Conservation (phyloP, 768 basidiomycete genomes). For the Clitopilus hobsonii region DNA sequence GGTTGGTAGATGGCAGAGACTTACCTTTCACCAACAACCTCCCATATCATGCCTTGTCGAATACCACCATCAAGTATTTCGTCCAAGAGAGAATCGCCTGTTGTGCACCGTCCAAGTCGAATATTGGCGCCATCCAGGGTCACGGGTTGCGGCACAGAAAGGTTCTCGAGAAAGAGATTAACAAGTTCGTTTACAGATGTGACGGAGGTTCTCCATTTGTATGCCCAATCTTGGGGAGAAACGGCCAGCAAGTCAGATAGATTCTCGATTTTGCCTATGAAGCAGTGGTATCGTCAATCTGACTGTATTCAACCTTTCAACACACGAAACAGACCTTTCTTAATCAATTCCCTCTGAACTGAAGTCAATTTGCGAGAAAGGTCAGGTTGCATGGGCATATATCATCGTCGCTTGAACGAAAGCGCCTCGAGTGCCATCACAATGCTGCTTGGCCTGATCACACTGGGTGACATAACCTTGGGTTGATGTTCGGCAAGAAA, state of each 20-base stretch:
- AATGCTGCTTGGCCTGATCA: too few relatives aligned
- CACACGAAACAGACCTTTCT: slow-evolving; percentile 22
- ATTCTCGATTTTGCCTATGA: slow-evolving; percentile 33
- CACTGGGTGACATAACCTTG: too few relatives aligned
- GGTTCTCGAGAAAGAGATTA: slow-evolving; percentile 35
- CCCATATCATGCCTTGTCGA: slow-evolving; percentile 77
- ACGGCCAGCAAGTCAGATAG: slow-evolving; percentile 40
- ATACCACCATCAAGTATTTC: slow-evolving; percentile 74
- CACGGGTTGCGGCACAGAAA: slow-evolving; percentile 24
- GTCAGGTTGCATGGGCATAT: slow-evolving; percentile 2
- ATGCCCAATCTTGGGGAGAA: slow-evolving; percentile 46
- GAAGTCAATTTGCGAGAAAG: slow-evolving; percentile 3
- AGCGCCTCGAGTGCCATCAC: neutral
- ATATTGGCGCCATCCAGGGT: slow-evolving; percentile 33
- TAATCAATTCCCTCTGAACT: slow-evolving; percentile 13
- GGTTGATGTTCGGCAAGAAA: too few relatives aligned
- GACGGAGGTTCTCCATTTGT: slow-evolving; percentile 47
- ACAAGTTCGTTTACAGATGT: slow-evolving; percentile 48
- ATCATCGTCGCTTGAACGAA: neutral
- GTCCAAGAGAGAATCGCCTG: slow-evolving; percentile 73
- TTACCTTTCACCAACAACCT: slow-evolving; percentile 87
- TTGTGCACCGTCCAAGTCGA: slow-evolving; percentile 42
- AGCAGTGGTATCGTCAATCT: too few relatives aligned
- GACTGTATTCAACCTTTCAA: too few relatives aligned
- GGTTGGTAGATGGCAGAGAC: slow-evolving; percentile 3